A percentile compares a stretch with the other conserved stretches of the same genome.
Conservation (phyloP, 1,284 basidiomycete species). For the Malassezia yamatoensis region DNA sequence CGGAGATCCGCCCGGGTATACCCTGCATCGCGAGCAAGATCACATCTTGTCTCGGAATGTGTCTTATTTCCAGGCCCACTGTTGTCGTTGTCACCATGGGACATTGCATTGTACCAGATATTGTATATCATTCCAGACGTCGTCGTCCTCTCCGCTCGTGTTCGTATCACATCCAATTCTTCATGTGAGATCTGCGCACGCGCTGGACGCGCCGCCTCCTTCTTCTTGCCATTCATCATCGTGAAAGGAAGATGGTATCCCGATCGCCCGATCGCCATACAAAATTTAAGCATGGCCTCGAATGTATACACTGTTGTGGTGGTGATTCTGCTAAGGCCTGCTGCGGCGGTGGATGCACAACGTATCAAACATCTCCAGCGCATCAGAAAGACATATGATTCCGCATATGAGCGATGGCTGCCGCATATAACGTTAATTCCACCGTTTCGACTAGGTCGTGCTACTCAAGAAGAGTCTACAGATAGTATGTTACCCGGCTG, state of each 20-base stretch:
- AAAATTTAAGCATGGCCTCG: not conserved
- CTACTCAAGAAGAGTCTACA: not conserved
- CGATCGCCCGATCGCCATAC: constrained; percentile 4
- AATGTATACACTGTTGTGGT: constrained; percentile 11
- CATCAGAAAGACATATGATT: constrained; percentile 9
- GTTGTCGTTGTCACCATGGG: constrained; percentile 53
- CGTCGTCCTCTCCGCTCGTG: constrained; percentile 26
- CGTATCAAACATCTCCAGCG: constrained; percentile 4
- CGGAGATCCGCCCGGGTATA: constrained; percentile 56
- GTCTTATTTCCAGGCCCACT: constrained; percentile 57
- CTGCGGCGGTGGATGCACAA: constrained; percentile 1
- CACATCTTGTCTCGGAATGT: constrained; percentile 80
- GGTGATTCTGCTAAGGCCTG: constrained; percentile 9
- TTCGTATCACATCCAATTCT: constrained; percentile 36
- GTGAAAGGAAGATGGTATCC: not conserved
- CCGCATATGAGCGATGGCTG: constrained; percentile 15
- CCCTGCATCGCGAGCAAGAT: constrained; percentile 76
- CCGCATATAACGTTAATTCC: constrained; percentile 17
- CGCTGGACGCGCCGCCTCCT: constrained; percentile 30
- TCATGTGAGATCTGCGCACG: constrained; percentile 37
- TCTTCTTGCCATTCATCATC: not conserved
- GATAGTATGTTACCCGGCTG: not conserved
- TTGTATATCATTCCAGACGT: constrained; percentile 52
- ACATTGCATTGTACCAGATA: constrained; percentile 99
- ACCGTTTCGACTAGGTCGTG: not conserved